Base-by-base conservation (phyloP, 768 basidiomycete genomes). In the Suillus occidentalis region DNA sequence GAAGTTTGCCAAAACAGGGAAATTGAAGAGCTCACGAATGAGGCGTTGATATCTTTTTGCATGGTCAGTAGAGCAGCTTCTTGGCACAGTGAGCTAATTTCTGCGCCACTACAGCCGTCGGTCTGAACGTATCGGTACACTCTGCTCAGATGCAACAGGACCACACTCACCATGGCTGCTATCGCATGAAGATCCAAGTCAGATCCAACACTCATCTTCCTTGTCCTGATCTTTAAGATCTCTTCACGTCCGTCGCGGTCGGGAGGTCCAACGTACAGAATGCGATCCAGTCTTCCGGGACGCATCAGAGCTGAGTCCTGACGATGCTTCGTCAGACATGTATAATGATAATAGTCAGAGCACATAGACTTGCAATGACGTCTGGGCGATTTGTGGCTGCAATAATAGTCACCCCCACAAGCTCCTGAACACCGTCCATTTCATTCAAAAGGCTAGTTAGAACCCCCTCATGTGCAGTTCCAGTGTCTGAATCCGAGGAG, bases 301-400 rank as follows among this genome's bases (percentile, higher is more conserved):
- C 97, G 88, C 89, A 97, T 92, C 43, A 99, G 73, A 1, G 97
- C 97, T 36, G 95, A 84, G 73, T 99, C 97, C 97, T 99, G 70
- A 43, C 45, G 42, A 22, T 65, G 25, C 13, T 13, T 47, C 20
- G 25, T 22, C 6, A 60, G 42, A 3, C 22, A 36, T 64, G 43
- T 64, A 40, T 52, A n/a, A 57, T 20, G 28, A n/a, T 31, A 57
- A 58, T 31, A 20, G 3, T 25, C 9, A 58, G 18, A 49, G 57
- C 28, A 36, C n/a, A 53, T 64, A 49, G 53, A 82, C 92, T 74
- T 66, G 92, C 91, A 50, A 97, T 88, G n/a, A 88, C 87, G 66
- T 97, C 95, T 9, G 97, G 97, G 63, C 96, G 80, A 74, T 99
- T 99, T 14, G 97, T 99, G 0, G 97, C 97, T 1, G 95, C 97